Percentiles rank a stretch among this genome's conserved stretches.
Conservation (phyloP, 495 filamentous ascomycete genomes). For the Penicillium goetzii region DNA sequence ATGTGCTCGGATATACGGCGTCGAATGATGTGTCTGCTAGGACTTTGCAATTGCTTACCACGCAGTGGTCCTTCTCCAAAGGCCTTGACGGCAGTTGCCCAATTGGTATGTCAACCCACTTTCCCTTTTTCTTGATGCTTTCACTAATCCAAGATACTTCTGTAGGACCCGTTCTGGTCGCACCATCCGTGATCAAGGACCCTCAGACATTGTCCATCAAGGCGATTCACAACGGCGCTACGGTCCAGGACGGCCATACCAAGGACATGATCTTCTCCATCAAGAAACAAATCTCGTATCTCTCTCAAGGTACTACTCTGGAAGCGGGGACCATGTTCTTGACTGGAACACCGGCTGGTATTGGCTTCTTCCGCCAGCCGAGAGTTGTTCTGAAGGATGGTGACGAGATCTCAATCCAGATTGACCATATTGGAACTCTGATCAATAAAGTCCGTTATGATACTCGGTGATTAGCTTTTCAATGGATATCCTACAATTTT, state of each 20-base stretch:
- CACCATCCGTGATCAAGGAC: constrained; percentile 38
- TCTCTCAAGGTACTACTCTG: constrained; percentile 49
- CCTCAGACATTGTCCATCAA: constrained; percentile 17
- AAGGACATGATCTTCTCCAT: constrained; percentile 43
- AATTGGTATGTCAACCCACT: constrained; percentile 26
- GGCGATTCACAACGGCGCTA: constrained; percentile 18
- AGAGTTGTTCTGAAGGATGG: constrained; percentile 54
- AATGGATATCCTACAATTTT: background rate
- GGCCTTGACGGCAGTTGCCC: constrained; percentile 45
- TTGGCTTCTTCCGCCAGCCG: constrained; percentile 47
- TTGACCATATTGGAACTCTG: constrained; percentile 42
- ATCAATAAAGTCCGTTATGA: constrained; percentile 37
- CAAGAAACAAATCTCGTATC: constrained; percentile 36
- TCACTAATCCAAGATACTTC: background rate
- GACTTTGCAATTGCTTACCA: constrained; percentile 34
- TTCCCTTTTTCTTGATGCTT: background rate
- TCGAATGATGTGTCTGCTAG: constrained; percentile 49
- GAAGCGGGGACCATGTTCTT: constrained; percentile 42
- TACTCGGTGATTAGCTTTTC: background rate
- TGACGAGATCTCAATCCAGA: constrained; percentile 56
- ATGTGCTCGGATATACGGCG: constrained; percentile 48
- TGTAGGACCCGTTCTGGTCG: constrained; percentile 44
- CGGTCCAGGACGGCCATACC: constrained; percentile 21
- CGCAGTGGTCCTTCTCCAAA: constrained; percentile 51
- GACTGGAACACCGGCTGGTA: constrained; percentile 48